Percentiles rank a stretch among this genome's conserved stretches.
Evolutionary conservation across 768 basidiomycete genomes (phyloP).

Genomic region (Mycena venus): DNA sequence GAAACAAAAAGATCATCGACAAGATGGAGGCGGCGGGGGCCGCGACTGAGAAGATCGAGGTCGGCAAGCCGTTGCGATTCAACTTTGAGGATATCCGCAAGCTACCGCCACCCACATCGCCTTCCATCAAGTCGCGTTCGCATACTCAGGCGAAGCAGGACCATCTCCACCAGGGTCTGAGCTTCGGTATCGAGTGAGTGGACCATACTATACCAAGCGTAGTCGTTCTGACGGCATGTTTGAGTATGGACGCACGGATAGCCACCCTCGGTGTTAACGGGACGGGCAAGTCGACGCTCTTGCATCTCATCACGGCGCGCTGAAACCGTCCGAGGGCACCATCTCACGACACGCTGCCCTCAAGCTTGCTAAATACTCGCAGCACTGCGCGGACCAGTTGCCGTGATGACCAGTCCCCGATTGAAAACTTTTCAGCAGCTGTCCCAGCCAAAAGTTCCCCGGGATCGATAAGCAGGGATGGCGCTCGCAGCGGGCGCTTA

Average conservation of each 20-base stretch:
- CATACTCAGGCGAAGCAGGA: slow-evolving; percentile 93
- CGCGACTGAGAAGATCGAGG: slow-evolving; percentile 92
- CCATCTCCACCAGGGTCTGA: slow-evolving; percentile 88
- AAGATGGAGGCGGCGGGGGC: slow-evolving; percentile 99
- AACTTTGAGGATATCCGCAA: slow-evolving; percentile 96
- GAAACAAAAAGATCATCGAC: slow-evolving; percentile 99
- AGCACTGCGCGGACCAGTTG: slow-evolving; percentile 98
- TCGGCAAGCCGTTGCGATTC: slow-evolving; percentile 82
- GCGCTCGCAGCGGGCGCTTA: slow-evolving; percentile 95
- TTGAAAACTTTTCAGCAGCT: slow-evolving; percentile 93
- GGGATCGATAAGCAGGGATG: slow-evolving; percentile 95
- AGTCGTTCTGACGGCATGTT: neutral
- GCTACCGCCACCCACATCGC: slow-evolving; percentile 97
- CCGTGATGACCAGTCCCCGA: slow-evolving; percentile 92
- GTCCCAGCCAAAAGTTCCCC: slow-evolving; percentile 87
- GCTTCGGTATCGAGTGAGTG: slow-evolving; percentile 97
- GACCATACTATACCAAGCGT: neutral
- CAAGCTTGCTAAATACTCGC: slow-evolving; percentile 98
- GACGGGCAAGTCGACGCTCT: slow-evolving; percentile 92
- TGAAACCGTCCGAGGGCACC: slow-evolving; percentile 88
- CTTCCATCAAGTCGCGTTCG: slow-evolving; percentile 94
- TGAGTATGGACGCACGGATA: slow-evolving; percentile 93
- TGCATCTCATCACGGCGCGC: slow-evolving; percentile 89
- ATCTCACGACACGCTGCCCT: slow-evolving; percentile 90
- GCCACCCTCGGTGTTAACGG: slow-evolving; percentile 98